phyloP scores from a whole-genome alignment of 768 basidiomycete species.

The Psilocybe tampanensis region DNA sequence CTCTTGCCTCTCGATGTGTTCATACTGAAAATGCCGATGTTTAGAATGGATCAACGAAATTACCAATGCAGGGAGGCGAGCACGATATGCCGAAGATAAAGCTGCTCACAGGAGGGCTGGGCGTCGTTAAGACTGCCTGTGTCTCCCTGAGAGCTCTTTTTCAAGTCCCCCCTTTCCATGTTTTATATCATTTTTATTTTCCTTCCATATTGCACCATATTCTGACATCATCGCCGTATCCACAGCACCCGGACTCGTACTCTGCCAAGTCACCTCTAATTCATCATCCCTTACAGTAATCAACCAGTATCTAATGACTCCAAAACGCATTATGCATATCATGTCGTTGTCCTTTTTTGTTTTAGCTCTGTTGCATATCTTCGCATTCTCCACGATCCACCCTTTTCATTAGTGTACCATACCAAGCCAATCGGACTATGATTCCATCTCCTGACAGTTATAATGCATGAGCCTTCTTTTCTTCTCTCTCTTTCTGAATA shows the following conservation, averaged over 20 bases:
- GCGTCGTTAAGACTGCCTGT: slow-evolving; percentile 9
- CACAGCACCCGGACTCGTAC: too few relatives aligned
- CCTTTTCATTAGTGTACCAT: not conserved
- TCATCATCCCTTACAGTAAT: too few relatives aligned
- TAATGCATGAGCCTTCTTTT: too few relatives aligned
- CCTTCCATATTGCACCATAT: not conserved
- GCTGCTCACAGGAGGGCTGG: slow-evolving; percentile 28
- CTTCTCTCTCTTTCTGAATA: not conserved
- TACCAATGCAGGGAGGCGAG: slow-evolving; percentile 41
- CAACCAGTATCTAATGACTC: too few relatives aligned
- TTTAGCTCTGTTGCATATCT: not conserved
- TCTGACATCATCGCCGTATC: not conserved
- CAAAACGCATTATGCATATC: too few relatives aligned
- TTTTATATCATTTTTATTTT: not conserved
- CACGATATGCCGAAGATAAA: slow-evolving; percentile 47
- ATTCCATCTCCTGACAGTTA: not conserved
- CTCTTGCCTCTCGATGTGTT: not conserved
- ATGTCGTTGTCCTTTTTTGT: too few relatives aligned
- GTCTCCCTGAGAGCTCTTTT: not conserved
- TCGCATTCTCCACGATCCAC: not conserved
- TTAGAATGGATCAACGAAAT: slow-evolving; percentile 41
- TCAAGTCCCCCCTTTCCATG: not conserved
- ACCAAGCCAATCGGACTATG: not conserved
- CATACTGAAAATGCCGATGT: not conserved
- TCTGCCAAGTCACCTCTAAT: too few relatives aligned